Conservation (phyloP, 768 basidiomycete species). For the Strobilomyces echinocephalus region DNA sequence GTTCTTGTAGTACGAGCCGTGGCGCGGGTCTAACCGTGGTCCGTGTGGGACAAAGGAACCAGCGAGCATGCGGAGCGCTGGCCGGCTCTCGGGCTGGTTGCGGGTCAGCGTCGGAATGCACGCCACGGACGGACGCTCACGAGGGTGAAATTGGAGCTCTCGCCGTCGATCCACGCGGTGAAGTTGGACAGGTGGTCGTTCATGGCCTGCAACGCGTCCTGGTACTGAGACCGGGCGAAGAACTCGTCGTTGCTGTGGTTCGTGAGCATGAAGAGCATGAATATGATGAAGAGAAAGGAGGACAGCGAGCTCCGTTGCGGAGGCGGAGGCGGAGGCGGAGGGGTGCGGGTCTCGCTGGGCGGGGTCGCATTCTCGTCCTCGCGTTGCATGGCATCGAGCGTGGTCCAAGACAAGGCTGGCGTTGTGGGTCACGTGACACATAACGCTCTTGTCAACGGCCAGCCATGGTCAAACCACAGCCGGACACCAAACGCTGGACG, state of each 20-base stretch:
- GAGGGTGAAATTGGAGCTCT: constrained; percentile 58
- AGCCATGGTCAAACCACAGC: constrained; percentile 21
- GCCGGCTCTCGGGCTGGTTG: constrained; percentile 45
- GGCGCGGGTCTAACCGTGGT: constrained; percentile 38
- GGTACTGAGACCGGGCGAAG: constrained; percentile 57
- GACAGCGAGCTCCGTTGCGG: constrained; percentile 60
- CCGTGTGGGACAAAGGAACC: constrained; percentile 45
- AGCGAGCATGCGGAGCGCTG: constrained; percentile 43
- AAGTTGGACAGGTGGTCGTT: constrained; percentile 65
- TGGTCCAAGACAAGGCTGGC: background rate
- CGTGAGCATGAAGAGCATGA: constrained; percentile 76
- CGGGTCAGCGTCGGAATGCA: constrained; percentile 2
- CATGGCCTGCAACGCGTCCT: constrained; percentile 57
- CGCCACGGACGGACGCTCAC: constrained; percentile 36
- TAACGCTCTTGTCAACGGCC: background rate
- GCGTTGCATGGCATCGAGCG: constrained; percentile 26
- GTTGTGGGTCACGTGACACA: constrained; percentile 22
- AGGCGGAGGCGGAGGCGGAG: constrained; percentile 21
- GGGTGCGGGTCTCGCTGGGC: constrained; percentile 6
- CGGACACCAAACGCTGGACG: constrained; percentile 44
- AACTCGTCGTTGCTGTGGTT: constrained; percentile 70
- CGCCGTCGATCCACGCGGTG: constrained; percentile 70
- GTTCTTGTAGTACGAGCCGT: constrained; percentile 65
- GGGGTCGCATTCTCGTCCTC: constrained; percentile 20
- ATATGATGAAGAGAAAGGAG: constrained; percentile 67